A percentile compares a stretch with the other conserved stretches of the same genome.
Evolutionary conservation across 2,329 filamentous ascomycete species (phyloP).

Genomic region (Dothistroma septosporum): DNA sequence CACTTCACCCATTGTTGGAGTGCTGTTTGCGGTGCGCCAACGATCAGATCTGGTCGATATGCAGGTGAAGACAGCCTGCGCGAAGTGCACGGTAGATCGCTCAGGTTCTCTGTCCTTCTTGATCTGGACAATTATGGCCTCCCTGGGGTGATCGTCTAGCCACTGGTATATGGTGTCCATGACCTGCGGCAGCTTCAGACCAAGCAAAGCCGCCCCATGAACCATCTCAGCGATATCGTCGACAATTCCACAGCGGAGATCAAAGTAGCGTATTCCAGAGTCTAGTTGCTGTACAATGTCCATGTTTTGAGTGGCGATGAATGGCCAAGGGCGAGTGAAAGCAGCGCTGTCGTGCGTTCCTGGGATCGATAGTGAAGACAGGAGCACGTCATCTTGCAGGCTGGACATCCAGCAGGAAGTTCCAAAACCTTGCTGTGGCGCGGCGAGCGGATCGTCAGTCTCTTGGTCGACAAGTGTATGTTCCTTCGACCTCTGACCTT

Average conservation of each 20-base stretch:
- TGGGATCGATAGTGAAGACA: conserved; percentile 34
- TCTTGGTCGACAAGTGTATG: not conserved
- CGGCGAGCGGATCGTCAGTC: not conserved
- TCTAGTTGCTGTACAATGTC: conserved; percentile 30
- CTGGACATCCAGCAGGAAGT: conserved; percentile 16
- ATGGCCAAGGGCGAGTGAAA: conserved; percentile 34
- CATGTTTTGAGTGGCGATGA: conserved; percentile 34
- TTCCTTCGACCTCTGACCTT: not conserved
- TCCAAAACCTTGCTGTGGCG: not conserved
- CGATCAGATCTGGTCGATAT: conserved; percentile 24
- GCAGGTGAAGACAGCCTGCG: conserved; percentile 35
- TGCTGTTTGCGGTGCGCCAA: conserved; percentile 36
- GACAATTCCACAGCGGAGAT: conserved; percentile 34
- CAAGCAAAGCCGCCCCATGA: conserved; percentile 32
- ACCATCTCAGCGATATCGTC: conserved; percentile 35
- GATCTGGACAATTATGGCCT: conserved; percentile 35
- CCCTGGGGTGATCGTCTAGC: conserved; percentile 28
- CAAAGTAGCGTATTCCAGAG: conserved; percentile 36
- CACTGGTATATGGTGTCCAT: conserved; percentile 31
- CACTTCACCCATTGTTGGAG: conserved; percentile 32
- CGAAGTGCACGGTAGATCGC: conserved; percentile 35
- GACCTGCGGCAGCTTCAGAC: conserved; percentile 29
- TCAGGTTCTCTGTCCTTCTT: conserved; percentile 35
- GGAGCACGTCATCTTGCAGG: conserved; percentile 22
- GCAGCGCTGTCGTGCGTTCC: conserved; percentile 38